Evolutionary conservation across 768 basidiomycete genomes (phyloP).

Genomic region (Dictyophora rubrovolvata): DNA sequence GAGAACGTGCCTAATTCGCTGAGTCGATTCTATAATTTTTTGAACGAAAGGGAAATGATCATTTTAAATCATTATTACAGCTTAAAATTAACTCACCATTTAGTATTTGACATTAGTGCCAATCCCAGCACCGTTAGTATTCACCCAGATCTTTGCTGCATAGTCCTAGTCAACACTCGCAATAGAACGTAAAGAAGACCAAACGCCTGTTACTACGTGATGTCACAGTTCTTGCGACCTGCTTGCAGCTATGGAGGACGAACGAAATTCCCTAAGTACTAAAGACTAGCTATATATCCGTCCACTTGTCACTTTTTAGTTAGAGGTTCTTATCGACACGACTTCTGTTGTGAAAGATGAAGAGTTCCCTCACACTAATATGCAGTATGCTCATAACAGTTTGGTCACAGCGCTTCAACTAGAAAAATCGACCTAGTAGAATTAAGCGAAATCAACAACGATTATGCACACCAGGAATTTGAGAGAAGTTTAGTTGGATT

Average conservation of each 20-base stretch:
- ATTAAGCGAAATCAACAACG: conserved; percentile 32
- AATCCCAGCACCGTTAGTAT: too few relatives aligned
- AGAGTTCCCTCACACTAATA: conserved; percentile 82
- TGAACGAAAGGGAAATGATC: too few relatives aligned
- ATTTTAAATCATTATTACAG: too few relatives aligned
- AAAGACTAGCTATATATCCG: too few relatives aligned
- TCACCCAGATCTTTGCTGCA: too few relatives aligned
- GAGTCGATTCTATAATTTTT: not conserved
- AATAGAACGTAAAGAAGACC: conserved; percentile 25
- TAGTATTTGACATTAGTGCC: too few relatives aligned
- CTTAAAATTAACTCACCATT: too few relatives aligned
- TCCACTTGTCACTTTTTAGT: too few relatives aligned
- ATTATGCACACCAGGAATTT: not conserved
- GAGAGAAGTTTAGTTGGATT: conserved; percentile 60
- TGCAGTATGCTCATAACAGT: conserved; percentile 30
- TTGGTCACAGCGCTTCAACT: not conserved
- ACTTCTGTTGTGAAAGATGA: not conserved
- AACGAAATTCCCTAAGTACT: too few relatives aligned
- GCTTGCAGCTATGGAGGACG: too few relatives aligned
- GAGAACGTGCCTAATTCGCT: conserved; percentile 84
- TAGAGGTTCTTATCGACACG: not conserved
- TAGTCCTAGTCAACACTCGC: too few relatives aligned
- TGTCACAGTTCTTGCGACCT: not conserved
- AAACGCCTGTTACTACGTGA: not conserved
- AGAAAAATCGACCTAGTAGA: conserved; percentile 88